phyloP scores from a whole-genome alignment of 306 rosid species.

The Spatholobus suberectus region DNA sequence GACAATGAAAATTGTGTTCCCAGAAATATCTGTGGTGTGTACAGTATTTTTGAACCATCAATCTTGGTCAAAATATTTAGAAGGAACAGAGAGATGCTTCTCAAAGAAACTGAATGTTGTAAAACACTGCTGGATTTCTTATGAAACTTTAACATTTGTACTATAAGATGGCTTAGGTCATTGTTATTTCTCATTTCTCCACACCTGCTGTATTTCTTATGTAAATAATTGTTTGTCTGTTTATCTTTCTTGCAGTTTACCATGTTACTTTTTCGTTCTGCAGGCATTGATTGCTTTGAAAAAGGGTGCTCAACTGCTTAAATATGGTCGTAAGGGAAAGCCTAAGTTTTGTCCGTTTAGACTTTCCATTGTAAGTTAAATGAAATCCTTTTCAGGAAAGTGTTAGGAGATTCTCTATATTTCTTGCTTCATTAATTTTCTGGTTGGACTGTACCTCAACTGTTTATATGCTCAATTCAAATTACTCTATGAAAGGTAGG shows the following conservation, averaged over 20 bases:
- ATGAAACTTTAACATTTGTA: constrained; percentile 16
- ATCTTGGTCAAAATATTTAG: constrained; percentile 10
- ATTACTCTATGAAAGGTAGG: neutral
- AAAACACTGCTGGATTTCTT: neutral
- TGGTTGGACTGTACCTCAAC: constrained; percentile 3
- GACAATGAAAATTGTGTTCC: constrained; percentile 14
- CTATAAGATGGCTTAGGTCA: constrained; percentile 1
- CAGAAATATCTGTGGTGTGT: neutral
- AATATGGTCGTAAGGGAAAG: constrained; percentile 99
- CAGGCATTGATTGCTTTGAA: constrained; percentile 91
- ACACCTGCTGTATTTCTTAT: constrained; percentile 5
- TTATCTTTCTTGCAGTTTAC: constrained; percentile 37
- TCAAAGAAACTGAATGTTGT: neutral
- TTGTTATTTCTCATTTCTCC: constrained; percentile 4
- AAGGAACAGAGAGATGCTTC: neutral
- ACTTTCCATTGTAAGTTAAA: constrained; percentile 82
- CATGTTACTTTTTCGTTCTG: constrained; percentile 37
- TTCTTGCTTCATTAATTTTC: constrained; percentile 1
- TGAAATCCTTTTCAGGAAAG: constrained; percentile 26
- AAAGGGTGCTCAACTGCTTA: constrained; percentile 94
- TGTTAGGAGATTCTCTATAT: constrained; percentile 22
- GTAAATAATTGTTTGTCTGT: neutral
- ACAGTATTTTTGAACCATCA: constrained; percentile 11
- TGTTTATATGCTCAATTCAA: constrained; percentile 21
- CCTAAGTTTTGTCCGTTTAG: constrained; percentile 97